A percentile compares a stretch with the other conserved stretches of the same genome.
These are phyloP conservation scores for Paramecium tetraurelia DNA, from an alignment of 73 alveolate genomes.

Conservation along the genomic window DNA sequence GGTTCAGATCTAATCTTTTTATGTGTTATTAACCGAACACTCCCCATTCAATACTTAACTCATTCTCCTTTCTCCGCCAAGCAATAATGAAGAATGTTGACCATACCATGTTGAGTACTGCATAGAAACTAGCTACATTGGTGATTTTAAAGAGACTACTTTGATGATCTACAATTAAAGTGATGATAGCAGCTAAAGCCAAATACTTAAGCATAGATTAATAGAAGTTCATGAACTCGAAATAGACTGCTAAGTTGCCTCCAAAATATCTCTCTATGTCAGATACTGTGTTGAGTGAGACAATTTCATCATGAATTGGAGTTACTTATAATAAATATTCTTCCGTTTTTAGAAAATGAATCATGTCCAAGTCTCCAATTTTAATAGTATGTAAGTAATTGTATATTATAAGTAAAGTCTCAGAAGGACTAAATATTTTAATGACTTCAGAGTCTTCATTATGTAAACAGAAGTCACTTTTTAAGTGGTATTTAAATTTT, in stretches of 20 bases:
- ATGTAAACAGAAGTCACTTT: neutral
- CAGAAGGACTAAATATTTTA: constrained; percentile 26
- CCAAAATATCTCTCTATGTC: constrained; percentile 63
- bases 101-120: constrained; percentile 70
- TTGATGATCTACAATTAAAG: constrained; percentile 16
- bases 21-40: constrained; percentile 67
- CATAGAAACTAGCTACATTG: constrained; percentile 65
- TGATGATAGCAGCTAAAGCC: constrained; percentile 52
- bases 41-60: constrained; percentile 70
- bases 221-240: constrained; percentile 71
- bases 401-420: neutral
- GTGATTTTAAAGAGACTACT: constrained; percentile 44
- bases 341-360: constrained; percentile 31
- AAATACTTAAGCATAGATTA: constrained; percentile 65
- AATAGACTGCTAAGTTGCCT: constrained; percentile 75
- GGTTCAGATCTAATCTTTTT: constrained; percentile 67
- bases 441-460: neutral
- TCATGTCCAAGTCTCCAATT: constrained; percentile 24
- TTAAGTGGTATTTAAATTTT: neutral
- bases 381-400: constrained; percentile 18
- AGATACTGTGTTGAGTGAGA: neutral
- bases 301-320: constrained; percentile 25
- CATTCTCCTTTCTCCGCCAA: constrained; percentile 75
- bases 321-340: neutral
- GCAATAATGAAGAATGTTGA: constrained; percentile 68